Evolutionary conservation across 441 rosid genomes (phyloP).

Genomic region (Gossypium davidsonii): DNA sequence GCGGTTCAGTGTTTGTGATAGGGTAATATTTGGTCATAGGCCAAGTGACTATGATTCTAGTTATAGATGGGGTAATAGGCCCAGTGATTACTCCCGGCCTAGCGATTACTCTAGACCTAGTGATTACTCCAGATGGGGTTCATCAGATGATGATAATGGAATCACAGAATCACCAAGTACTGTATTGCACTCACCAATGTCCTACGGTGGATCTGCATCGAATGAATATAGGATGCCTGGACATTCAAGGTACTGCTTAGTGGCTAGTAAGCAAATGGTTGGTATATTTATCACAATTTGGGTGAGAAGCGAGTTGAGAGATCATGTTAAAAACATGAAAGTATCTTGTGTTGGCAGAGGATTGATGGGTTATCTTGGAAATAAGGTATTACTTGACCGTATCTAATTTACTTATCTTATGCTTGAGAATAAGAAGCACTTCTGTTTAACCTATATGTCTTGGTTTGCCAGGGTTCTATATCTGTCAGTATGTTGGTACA

Average conservation of each 20-base stretch:
- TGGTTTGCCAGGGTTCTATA: slow-evolving; percentile 77
- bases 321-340: slow-evolving; percentile 76
- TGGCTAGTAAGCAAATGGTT: slow-evolving; percentile 95
- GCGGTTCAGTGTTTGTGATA: slow-evolving; percentile 87
- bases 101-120: slow-evolving; percentile 79
- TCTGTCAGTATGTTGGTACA: slow-evolving; percentile 90
- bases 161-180: slow-evolving; percentile 84
- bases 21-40: slow-evolving; percentile 75
- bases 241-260: slow-evolving; percentile 79
- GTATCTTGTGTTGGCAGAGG: slow-evolving; percentile 98
- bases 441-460: slow-evolving; percentile 11
- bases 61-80: slow-evolving; percentile 30
- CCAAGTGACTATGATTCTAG: slow-evolving; percentile 50
- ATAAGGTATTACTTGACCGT: slow-evolving; percentile 51
- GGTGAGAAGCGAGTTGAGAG: slow-evolving; percentile 84
- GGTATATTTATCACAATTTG: slow-evolving; percentile 88
- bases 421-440: neutral
- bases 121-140: slow-evolving; percentile 83
- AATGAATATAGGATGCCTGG: slow-evolving; percentile 60
- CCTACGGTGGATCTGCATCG: slow-evolving; percentile 47
- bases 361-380: slow-evolving; percentile 95
- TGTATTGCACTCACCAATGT: slow-evolving; percentile 65
- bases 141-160: slow-evolving; percentile 89
- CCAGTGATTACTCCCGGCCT: slow-evolving; percentile 74
- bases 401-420: neutral